phyloP scores from a whole-genome alignment of 225 moss, liverwort and hornwort species.

The Rhytidiadelphus loreus region DNA sequence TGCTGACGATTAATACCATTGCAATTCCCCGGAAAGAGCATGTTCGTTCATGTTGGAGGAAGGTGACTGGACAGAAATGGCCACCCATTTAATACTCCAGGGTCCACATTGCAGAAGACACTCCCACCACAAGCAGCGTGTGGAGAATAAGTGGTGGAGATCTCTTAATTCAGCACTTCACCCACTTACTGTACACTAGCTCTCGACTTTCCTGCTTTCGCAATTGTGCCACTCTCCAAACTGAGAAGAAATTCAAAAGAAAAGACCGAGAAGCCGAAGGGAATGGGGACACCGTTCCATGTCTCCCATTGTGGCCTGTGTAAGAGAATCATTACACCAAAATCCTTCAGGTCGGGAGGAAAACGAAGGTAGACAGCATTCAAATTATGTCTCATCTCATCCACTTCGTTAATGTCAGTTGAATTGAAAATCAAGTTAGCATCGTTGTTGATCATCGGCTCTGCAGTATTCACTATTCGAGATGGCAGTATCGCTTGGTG shows the following conservation, averaged over 20 bases:
- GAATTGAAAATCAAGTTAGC: neutral
- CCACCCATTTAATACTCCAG: too few species aligned
- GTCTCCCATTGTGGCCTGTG: neutral
- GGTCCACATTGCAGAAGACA: neutral
- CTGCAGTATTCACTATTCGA: neutral
- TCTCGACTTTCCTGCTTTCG: neutral
- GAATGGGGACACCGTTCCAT: neutral
- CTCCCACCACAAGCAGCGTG: neutral
- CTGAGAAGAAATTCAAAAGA: too few species aligned
- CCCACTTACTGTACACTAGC: neutral
- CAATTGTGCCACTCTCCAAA: neutral
- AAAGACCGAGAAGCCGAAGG: neutral
- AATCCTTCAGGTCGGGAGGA: neutral
- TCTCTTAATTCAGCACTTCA: neutral
- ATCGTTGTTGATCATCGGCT: neutral
- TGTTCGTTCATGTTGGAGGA: neutral
- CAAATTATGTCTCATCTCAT: neutral
- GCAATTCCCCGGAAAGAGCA: neutral
- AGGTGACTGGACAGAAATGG: neutral
- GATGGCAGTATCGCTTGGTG: neutral
- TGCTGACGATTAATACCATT: neutral
- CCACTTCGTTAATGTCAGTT: neutral
- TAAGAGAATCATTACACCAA: too few species aligned
- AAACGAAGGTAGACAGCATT: neutral
- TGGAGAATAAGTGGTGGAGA: neutral